phyloP scores from a whole-genome alignment of 2,329 filamentous ascomycete genomes.

The Stagonosporopsis chrysanthemi region DNA sequence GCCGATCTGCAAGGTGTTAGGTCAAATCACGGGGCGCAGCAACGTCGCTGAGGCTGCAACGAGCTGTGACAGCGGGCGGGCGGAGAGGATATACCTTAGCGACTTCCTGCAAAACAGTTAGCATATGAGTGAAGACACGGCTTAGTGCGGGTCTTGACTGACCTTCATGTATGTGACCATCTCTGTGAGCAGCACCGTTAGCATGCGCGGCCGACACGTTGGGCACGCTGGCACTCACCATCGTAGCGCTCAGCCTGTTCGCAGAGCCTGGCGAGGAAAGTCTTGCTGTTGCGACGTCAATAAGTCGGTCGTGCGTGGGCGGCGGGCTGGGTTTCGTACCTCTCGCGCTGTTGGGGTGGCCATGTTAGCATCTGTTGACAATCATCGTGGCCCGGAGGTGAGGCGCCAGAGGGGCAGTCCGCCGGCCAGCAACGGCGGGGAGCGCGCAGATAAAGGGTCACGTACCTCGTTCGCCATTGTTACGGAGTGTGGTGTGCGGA shows the following conservation, averaged over 20 bases:
- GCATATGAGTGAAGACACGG: conserved; percentile 29
- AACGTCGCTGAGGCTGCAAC: conserved; percentile 26
- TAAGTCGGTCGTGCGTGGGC: conserved; percentile 20
- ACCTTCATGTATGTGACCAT: conserved; percentile 99
- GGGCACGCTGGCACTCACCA: conserved; percentile 64
- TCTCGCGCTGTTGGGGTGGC: conserved; percentile 55
- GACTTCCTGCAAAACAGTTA: conserved; percentile 73
- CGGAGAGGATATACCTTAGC: conserved; percentile 72
- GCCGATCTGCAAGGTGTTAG: conserved; percentile 60
- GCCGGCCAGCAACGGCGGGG: conserved; percentile 47
- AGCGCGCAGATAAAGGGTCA: conserved; percentile 47
- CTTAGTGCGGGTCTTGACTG: conserved; percentile 43
- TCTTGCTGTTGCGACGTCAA: conserved; percentile 68
- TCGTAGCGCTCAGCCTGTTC: conserved; percentile 99
- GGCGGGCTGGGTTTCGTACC: conserved; percentile 48
- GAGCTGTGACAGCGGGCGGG: conserved; percentile 30
- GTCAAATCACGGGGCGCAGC: conserved; percentile 14
- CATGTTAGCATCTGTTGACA: conserved; percentile 47
- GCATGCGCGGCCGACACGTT: conserved; percentile 32
- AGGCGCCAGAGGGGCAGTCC: conserved; percentile 52
- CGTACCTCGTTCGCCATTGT: conserved; percentile 71
- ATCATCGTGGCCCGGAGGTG: conserved; percentile 40
- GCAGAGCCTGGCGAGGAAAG: conserved; percentile 98
- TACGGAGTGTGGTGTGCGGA: conserved; percentile 31
- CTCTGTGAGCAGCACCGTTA: conserved; percentile 62